These are phyloP conservation scores for Lachnellula hyalina DNA, from an alignment of 2,329 filamentous ascomycete genomes.

Conservation along the genomic window DNA sequence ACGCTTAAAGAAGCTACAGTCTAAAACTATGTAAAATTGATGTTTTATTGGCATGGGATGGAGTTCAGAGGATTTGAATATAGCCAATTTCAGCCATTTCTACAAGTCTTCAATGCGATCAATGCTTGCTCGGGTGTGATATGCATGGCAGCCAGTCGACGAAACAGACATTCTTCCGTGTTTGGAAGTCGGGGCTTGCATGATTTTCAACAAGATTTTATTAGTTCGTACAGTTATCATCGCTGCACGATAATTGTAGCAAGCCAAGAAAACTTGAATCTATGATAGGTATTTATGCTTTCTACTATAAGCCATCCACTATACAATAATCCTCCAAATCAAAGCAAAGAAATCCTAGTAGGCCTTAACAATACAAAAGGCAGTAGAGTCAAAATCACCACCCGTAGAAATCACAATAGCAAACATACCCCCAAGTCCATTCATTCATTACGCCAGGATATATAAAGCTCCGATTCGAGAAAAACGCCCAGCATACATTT, in stretches of 20 bases:
- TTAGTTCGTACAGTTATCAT: no score
- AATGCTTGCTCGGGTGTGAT: neutral
- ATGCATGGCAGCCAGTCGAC: no score
- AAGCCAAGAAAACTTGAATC: no score
- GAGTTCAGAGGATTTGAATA: constrained; percentile 24
- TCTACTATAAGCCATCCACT: neutral
- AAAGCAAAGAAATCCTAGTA: neutral
- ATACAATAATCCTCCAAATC: neutral
- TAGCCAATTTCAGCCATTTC: neutral
- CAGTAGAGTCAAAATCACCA: neutral
- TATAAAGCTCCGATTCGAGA: neutral
- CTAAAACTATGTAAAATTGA: constrained; percentile 48
- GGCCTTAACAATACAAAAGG: neutral
- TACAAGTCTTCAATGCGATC: neutral
- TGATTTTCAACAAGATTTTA: no score
- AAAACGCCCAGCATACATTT: neutral
- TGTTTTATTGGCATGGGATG: constrained; percentile 17
- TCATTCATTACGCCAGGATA: neutral
- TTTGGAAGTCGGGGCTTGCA: no score
- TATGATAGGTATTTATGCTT: neutral
- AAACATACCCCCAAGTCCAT: no score
- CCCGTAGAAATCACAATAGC: no score
- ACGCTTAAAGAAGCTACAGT: constrained; percentile 79
- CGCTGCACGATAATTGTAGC: no score
- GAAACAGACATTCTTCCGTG: no score